Evolutionary conservation across 495 filamentous ascomycete genomes (phyloP).

Genomic region (Talaromyces thailandensis): DNA sequence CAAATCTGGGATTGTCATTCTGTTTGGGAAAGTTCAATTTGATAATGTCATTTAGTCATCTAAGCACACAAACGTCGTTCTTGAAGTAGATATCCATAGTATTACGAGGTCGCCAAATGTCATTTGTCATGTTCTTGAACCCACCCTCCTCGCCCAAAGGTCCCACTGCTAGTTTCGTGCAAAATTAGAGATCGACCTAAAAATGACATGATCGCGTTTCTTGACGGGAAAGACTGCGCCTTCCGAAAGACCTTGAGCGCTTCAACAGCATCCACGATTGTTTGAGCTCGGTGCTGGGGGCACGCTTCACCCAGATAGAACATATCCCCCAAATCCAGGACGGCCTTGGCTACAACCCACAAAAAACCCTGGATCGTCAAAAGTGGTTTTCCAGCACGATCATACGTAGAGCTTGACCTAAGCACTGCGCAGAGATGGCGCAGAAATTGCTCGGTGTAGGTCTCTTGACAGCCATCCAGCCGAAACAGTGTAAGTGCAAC

Average conservation of each 20-base stretch:
- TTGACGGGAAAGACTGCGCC: not conserved
- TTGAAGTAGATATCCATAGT: no score
- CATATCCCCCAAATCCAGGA: not conserved
- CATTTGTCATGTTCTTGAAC: not conserved
- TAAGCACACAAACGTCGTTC: no score
- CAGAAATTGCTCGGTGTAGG: not conserved
- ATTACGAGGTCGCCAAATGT: not conserved
- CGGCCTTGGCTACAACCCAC: not conserved
- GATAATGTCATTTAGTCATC: no score
- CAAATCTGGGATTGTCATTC: no score
- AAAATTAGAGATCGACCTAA: not conserved
- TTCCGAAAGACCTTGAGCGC: not conserved
- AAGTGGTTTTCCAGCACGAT: not conserved
- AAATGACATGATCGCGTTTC: not conserved
- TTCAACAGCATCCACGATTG: not conserved
- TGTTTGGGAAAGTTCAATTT: no score
- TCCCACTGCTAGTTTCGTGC: not conserved
- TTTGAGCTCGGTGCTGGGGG: not conserved
- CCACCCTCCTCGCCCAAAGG: not conserved
- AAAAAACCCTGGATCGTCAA: not conserved
- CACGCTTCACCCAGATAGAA: not conserved
- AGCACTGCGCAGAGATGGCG: not conserved
- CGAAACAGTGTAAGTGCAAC: not conserved
- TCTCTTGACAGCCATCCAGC: not conserved
- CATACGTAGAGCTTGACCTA: not conserved